Conservation (phyloP, 352 stramenopile species). For the Globisporangium solare region DNA sequence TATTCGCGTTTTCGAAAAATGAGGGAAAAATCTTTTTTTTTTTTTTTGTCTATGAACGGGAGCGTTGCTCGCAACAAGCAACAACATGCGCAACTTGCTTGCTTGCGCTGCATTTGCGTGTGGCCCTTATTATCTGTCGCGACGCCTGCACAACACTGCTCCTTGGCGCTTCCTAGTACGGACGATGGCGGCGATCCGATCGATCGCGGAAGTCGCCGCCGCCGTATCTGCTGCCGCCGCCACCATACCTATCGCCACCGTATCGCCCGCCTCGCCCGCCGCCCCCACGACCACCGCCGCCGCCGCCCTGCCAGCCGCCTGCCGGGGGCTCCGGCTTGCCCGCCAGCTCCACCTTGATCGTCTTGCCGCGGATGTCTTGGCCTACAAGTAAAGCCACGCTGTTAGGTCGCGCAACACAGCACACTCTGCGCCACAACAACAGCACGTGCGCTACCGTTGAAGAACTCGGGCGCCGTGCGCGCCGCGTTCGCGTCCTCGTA, state of each 20-base stretch:
- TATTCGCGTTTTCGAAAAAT: no score
- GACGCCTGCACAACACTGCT: no score
- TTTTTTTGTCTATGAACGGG: no score
- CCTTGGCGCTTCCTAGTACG: slow-evolving; percentile 30
- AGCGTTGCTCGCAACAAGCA: no score
- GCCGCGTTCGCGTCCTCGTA: slow-evolving; percentile 85
- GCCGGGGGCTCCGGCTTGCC: slow-evolving; percentile 77
- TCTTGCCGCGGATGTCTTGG: slow-evolving; percentile 69
- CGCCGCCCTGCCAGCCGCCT: slow-evolving; percentile 63
- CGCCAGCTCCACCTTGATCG: slow-evolving; percentile 82
- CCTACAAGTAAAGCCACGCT: slow-evolving; percentile 23
- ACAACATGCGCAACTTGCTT: no score
- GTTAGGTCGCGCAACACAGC: no score
- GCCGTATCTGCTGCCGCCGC: slow-evolving; percentile 24
- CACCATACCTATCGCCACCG: no score
- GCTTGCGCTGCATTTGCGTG: no score
- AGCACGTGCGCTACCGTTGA: slow-evolving; percentile 71
- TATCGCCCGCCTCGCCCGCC: slow-evolving; percentile 34
- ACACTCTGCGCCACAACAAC: no score
- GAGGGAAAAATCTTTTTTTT: no score
- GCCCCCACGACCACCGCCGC: slow-evolving; percentile 33
- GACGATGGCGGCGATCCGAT: slow-evolving; percentile 48
- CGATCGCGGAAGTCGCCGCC: slow-evolving; percentile 19
- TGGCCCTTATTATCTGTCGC: no score
- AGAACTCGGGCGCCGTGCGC: slow-evolving; percentile 76